A percentile compares a stretch with the other conserved stretches of the same genome.
Conservation (phyloP, 306 rosid species). For the Parietaria judaica region DNA sequence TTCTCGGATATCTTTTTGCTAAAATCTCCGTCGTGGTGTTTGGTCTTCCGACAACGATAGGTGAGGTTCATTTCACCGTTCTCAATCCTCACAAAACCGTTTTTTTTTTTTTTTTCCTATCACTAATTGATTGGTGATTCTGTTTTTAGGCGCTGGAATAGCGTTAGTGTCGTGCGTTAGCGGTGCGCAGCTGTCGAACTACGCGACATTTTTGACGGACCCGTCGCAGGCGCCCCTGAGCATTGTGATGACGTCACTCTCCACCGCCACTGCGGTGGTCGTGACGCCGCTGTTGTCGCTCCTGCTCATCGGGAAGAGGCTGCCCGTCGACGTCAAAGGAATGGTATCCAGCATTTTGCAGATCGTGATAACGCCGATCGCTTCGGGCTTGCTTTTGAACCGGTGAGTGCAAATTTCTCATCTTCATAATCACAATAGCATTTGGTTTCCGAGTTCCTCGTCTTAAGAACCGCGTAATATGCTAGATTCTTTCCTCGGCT, state of each 20-base stretch:
- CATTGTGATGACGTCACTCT: slow-evolving; percentile 89
- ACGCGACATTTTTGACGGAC: slow-evolving; percentile 86
- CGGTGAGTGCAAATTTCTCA: slow-evolving; percentile 35
- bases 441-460: too few species aligned
- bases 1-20: slow-evolving; percentile 83
- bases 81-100: too few species aligned
- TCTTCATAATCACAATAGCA: too few species aligned
- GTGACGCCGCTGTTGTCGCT: slow-evolving; percentile 76
- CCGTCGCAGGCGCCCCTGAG: slow-evolving; percentile 85
- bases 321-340: slow-evolving; percentile 93
- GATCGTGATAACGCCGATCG: slow-evolving; percentile 83
- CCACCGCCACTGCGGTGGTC: slow-evolving; percentile 87
- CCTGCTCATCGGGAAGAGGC: slow-evolving; percentile 83
- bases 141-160: slow-evolving; percentile 83
- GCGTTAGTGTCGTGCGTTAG: slow-evolving; percentile 89
- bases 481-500: slow-evolving; percentile 71
- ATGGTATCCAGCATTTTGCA: slow-evolving; percentile 87
- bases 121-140: slow-evolving; percentile 28
- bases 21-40: slow-evolving; percentile 43
- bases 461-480: slow-evolving; percentile 4
- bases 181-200: slow-evolving; percentile 93
- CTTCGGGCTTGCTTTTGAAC: slow-evolving; percentile 72
- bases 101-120: not conserved
- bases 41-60: slow-evolving; percentile 75
- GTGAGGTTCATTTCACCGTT: slow-evolving; percentile 30